These are phyloP conservation scores for Leccinum obscurum DNA, from an alignment of 768 basidiomycete species.

Conservation along the genomic window DNA sequence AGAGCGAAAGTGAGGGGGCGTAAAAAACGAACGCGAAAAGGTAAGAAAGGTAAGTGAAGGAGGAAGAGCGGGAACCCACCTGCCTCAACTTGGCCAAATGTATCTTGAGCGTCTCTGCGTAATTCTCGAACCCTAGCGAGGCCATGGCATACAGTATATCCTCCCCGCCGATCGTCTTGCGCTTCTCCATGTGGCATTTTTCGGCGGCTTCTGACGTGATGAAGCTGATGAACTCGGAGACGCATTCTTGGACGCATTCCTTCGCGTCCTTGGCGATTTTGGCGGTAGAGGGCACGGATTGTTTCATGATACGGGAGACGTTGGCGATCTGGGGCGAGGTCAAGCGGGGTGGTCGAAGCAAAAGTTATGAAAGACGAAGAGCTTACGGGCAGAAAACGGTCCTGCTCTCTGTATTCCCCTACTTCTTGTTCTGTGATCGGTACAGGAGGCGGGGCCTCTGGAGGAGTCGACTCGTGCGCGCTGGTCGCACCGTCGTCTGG, in stretches of 20 bases:
- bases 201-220: slow-evolving; percentile 97
- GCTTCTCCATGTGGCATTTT: slow-evolving; percentile 90
- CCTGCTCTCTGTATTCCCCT: slow-evolving; percentile 93
- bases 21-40: background rate
- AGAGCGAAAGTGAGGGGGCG: background rate
- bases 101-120: slow-evolving; percentile 89
- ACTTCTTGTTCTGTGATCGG: slow-evolving; percentile 92
- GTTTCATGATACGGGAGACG: slow-evolving; percentile 97
- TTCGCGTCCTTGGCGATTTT: slow-evolving; percentile 99
- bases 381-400: slow-evolving; percentile 85
- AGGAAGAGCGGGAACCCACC: slow-evolving; percentile 38
- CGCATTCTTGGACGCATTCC: slow-evolving; percentile 98
- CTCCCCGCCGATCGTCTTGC: slow-evolving; percentile 97
- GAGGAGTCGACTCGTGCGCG: slow-evolving; percentile 29
- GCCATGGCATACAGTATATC: slow-evolving; percentile 96
- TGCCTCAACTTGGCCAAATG: slow-evolving; percentile 88
- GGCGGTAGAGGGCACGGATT: slow-evolving; percentile 81
- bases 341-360: background rate
- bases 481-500: slow-evolving; percentile 38
- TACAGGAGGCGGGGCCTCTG: slow-evolving; percentile 54
- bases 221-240: slow-evolving; percentile 97
- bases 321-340: slow-evolving; percentile 76
- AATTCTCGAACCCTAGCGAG: slow-evolving; percentile 91
- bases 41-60: background rate
- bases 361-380: background rate